Conservation (phyloP, 352 stramenopile genomes). For the Globisporangium sylvaticum region DNA sequence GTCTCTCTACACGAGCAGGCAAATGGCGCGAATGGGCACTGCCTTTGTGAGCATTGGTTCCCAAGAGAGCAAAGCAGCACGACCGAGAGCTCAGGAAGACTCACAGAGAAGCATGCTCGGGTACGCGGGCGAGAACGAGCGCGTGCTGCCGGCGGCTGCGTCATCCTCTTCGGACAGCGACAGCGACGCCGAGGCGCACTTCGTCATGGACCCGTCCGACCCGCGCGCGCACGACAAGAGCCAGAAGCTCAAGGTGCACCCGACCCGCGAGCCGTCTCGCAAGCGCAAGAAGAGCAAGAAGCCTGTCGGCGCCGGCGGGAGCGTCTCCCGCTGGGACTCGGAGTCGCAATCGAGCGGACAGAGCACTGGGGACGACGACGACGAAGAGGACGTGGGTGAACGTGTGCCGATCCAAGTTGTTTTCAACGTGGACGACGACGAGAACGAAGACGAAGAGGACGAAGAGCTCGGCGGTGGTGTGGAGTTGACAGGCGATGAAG, state of each 20-base stretch:
- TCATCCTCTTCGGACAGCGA: slow-evolving; percentile 29
- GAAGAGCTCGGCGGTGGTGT: slow-evolving; percentile 23
- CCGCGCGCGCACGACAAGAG: slow-evolving; percentile 51
- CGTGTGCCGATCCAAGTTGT: slow-evolving; percentile 24
- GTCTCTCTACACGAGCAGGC: slow-evolving; percentile 14
- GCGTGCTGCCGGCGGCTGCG: slow-evolving; percentile 28
- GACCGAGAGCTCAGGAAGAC: not conserved
- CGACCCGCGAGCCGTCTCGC: slow-evolving; percentile 18
- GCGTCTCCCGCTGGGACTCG: slow-evolving; percentile 56
- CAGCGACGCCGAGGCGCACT: slow-evolving; percentile 42
- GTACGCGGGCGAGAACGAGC: slow-evolving; percentile 28
- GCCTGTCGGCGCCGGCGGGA: not conserved
- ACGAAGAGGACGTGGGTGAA: slow-evolving; percentile 45
- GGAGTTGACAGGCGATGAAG: slow-evolving; percentile 18
- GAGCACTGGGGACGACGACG: slow-evolving; percentile 7
- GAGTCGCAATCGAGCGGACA: slow-evolving; percentile 30
- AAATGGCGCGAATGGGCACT: slow-evolving; percentile 9
- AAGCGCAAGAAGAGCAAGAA: slow-evolving; percentile 21
- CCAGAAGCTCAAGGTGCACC: slow-evolving; percentile 27
- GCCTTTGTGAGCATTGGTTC: slow-evolving; percentile 16
- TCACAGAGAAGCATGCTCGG: slow-evolving; percentile 19
- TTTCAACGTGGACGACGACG: slow-evolving; percentile 18
- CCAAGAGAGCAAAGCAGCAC: not conserved
- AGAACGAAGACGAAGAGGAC: slow-evolving; percentile 15
- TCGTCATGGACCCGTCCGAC: slow-evolving; percentile 78